Conservation (phyloP, 2,329 filamentous ascomycete genomes). For the Alternaria angustiovoidea region DNA sequence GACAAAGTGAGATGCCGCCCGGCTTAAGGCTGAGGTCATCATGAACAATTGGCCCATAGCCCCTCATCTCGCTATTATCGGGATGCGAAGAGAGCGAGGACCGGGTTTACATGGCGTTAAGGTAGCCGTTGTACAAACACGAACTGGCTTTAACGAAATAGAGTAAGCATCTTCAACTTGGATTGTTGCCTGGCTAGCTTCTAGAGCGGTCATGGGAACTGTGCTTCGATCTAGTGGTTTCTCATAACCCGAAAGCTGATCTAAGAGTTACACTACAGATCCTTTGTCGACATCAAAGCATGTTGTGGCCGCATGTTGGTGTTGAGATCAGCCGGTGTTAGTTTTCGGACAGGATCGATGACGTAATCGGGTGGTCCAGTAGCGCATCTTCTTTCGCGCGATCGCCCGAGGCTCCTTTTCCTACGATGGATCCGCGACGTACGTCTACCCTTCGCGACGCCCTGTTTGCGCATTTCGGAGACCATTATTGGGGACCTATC, state of each 20-base stretch:
- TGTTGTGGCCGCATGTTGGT: neutral
- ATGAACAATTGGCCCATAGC: neutral
- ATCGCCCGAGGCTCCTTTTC: neutral
- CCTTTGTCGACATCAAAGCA: neutral
- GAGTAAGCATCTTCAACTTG: neutral
- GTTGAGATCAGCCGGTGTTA: neutral
- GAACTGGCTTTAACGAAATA: neutral
- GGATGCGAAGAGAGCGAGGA: neutral
- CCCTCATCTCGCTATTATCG: neutral
- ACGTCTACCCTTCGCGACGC: neutral
- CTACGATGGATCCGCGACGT: neutral
- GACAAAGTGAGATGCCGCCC: neutral
- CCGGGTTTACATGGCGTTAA: neutral
- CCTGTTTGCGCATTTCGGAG: neutral
- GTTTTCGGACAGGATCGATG: neutral
- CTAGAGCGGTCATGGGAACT: neutral
- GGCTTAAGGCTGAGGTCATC: neutral
- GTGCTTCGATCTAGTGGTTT: neutral
- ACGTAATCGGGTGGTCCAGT: neutral
- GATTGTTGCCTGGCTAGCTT: neutral
- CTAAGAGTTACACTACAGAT: too few relatives aligned
- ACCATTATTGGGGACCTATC: neutral
- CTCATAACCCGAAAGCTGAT: neutral
- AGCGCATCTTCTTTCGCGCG: neutral
- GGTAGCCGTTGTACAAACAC: neutral